phyloP scores from a whole-genome alignment of 371 early-diverging fungal genomes.

The Mortierella sp. region DNA sequence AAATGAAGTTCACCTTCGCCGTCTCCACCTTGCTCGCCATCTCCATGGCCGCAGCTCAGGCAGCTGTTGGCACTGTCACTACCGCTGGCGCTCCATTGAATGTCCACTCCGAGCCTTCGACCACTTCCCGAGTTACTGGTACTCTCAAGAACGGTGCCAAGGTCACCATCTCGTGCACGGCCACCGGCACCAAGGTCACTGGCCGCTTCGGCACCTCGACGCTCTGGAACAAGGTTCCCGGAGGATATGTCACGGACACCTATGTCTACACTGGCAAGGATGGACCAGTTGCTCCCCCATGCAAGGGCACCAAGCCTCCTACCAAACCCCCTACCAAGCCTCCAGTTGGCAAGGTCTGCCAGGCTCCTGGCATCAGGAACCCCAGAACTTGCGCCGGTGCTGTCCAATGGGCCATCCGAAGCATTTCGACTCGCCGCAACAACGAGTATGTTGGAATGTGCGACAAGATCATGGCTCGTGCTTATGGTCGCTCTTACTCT shows the following conservation, averaged over 20 bases:
- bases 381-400: conserved; percentile 15
- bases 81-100: conserved; percentile 11
- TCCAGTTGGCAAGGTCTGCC: neutral
- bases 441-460: conserved; percentile 6
- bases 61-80: conserved; percentile 9
- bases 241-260: conserved; percentile 24
- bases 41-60: conserved; percentile 10
- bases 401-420: conserved; percentile 4
- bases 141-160: conserved; percentile 9
- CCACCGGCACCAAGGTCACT: conserved; percentile 13
- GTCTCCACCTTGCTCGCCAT: conserved; percentile 3
- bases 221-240: conserved; percentile 22
- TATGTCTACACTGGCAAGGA: neutral
- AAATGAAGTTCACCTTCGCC: conserved; percentile 15
- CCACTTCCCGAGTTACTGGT: conserved; percentile 7
- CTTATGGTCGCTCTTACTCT: conserved; percentile 10
- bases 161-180: conserved; percentile 15
- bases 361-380: conserved; percentile 12
- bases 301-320: conserved; percentile 4
- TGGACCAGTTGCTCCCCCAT: conserved; percentile 15
- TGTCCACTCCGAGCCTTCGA: conserved; percentile 9
- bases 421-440: conserved; percentile 11
- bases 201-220: conserved; percentile 23
- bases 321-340: too few relatives aligned
- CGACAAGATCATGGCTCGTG: conserved; percentile 18